phyloP scores from a whole-genome alignment of 1,284 basidiomycete species.

The Trichosporon sp. region DNA sequence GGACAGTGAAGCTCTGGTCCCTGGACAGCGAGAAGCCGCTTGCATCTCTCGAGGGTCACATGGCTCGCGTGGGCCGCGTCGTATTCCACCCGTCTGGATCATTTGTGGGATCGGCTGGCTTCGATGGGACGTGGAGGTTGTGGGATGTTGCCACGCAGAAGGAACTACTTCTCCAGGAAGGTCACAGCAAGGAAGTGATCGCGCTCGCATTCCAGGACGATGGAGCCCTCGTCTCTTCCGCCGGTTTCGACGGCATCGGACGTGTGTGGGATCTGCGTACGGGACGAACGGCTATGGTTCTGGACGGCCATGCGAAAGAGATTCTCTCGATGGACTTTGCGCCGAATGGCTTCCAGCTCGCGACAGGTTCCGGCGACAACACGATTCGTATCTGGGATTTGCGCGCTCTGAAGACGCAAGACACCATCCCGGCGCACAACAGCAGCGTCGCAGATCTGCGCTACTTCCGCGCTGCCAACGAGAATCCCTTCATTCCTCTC shows the following conservation, averaged over 20 bases:
- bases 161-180: slow-evolving; percentile 87
- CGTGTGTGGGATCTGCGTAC: slow-evolving; percentile 95
- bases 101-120: slow-evolving; percentile 90
- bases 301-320: slow-evolving; percentile 93
- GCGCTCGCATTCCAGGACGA: slow-evolving; percentile 92
- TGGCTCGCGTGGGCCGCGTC: slow-evolving; percentile 83
- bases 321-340: slow-evolving; percentile 90
- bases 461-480: slow-evolving; percentile 64
- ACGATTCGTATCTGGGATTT: slow-evolving; percentile 99
- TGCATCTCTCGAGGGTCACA: slow-evolving; percentile 77
- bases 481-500: slow-evolving; percentile 35
- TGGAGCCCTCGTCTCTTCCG: slow-evolving; percentile 85
- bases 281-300: slow-evolving; percentile 93
- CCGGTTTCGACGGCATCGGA: slow-evolving; percentile 92
- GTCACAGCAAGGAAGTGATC: slow-evolving; percentile 96
- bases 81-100: slow-evolving; percentile 93
- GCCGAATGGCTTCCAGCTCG: slow-evolving; percentile 95
- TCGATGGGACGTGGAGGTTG: slow-evolving; percentile 96
- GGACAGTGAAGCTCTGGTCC: slow-evolving; percentile 81
- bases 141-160: slow-evolving; percentile 83
- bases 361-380: slow-evolving; percentile 93
- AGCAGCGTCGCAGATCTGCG: slow-evolving; percentile 91
- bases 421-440: slow-evolving; percentile 93
- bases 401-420: slow-evolving; percentile 80
- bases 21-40: slow-evolving; percentile 75